A percentile compares a stretch with the other conserved stretches of the same genome.
These are phyloP conservation scores for Jaapia argillacea DNA, from an alignment of 768 basidiomycete species.

Conservation along the genomic window DNA sequence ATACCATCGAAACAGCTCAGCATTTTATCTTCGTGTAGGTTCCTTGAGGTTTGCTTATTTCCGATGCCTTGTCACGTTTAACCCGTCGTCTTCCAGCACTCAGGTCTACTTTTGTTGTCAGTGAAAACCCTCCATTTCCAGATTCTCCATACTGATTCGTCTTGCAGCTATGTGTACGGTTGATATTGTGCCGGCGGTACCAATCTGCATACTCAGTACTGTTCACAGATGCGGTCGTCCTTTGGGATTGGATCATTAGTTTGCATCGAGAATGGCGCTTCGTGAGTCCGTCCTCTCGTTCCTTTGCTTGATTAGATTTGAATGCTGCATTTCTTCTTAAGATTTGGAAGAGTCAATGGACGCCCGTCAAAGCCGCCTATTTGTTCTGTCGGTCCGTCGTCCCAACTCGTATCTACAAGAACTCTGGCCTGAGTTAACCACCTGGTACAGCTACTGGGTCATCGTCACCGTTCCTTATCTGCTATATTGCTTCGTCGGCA, in stretches of 20 bases:
- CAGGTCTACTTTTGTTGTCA: conserved; percentile 83
- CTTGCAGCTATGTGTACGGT: conserved; percentile 34
- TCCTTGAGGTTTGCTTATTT: background rate
- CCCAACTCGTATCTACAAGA: conserved; percentile 6
- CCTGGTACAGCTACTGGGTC: conserved; percentile 69
- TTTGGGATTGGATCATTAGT: conserved; percentile 83
- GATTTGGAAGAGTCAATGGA: conserved; percentile 82
- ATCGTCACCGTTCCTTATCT: conserved; percentile 71
- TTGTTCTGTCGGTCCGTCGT: conserved; percentile 68
- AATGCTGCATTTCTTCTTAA: conserved; percentile 15
- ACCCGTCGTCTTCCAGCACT: conserved; percentile 26
- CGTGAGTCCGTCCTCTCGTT: conserved; percentile 38
- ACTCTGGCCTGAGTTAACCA: too few species aligned
- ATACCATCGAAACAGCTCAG: conserved; percentile 47
- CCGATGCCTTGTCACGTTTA: background rate
- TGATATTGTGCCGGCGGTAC: background rate
- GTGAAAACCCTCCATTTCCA: conserved; percentile 23
- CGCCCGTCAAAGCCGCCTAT: conserved; percentile 75
- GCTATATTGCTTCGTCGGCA: conserved; percentile 63
- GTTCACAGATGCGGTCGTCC: conserved; percentile 58
- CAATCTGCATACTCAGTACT: background rate
- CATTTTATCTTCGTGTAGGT: conserved; percentile 69
- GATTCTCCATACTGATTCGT: conserved; percentile 14
- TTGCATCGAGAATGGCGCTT: conserved; percentile 70
- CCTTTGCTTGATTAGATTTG: too few species aligned